Evolutionary conservation across 2,329 filamentous ascomycete species (phyloP), one percentile per base, ranked within the genome.

Genomic region (Clonostachys rhizophaga): DNA sequence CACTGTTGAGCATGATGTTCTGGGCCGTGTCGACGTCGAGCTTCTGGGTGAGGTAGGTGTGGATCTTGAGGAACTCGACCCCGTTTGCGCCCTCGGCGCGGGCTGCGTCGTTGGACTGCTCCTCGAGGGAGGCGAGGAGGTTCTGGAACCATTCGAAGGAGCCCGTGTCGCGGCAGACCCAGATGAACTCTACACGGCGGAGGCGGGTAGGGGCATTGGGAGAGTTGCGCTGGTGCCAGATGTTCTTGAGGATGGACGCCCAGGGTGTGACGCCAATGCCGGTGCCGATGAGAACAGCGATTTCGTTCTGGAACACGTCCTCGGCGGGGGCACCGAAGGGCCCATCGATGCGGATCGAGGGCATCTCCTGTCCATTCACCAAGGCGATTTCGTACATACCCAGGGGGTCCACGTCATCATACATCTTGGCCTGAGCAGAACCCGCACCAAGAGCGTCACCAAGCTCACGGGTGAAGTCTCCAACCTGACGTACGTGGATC

Each of bases 91-190:
- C 85, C 34, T 83, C 81, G 40, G 85, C 74, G 45, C 79, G 81
- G 40, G 85, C 83, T 5, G 83, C 83, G 58, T 84, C 79, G 49
- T 81, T 77, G 44, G 87, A 91, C 64, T 99, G 94, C 35, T 84
- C 78, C 68, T 99, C 94, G 18, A 99, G 86, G 0, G 89, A 95
- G 1, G 88, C 89, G 14, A 99, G 80, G 1, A 99, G 83, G 2
- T 88, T 91, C 65, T 99, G 94, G 76, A 99, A 97, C 94, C 94
- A 99, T 70, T 97, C 94, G 61, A 99, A 99, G 0, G 91, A 96
- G 34, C 82, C 87, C 0, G 91, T 96, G 61, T 96, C 91, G 66
- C 89, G 94, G 79, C 92, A 96, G 45, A 97, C 86, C 94, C 94
- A 99, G 73, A 99, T 95, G 69, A 99, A 99, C 67, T 99, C 94